Evolutionary conservation across 2,329 filamentous ascomycete species (phyloP).

Genomic region (Venturia oleaginea): DNA sequence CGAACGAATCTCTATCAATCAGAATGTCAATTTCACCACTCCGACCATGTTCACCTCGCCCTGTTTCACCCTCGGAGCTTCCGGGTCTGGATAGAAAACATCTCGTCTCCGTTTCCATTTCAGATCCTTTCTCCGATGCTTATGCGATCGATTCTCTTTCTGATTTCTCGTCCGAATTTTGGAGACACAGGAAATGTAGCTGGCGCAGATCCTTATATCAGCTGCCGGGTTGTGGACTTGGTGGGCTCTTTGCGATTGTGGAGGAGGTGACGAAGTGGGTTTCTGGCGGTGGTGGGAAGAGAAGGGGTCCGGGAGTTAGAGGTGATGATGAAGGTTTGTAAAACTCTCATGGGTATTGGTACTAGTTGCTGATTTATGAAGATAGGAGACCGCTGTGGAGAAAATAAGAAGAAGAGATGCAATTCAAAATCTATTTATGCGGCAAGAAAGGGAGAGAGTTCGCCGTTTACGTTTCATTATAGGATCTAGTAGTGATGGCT

Average conservation of each 20-base stretch:
- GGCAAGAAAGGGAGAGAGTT: too few relatives aligned
- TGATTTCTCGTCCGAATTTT: not conserved
- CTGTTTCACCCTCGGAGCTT: not conserved
- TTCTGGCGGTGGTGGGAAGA: not conserved
- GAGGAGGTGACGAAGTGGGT: not conserved
- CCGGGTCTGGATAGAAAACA: not conserved
- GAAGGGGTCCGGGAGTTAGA: not conserved
- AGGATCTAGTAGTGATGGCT: too few relatives aligned
- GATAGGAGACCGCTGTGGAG: not conserved
- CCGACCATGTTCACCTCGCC: not conserved
- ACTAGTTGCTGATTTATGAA: not conserved
- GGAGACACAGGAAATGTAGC: not conserved
- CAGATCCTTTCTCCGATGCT: not conserved
- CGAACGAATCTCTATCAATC: not conserved
- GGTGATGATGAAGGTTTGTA: not conserved
- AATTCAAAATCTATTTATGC: too few relatives aligned
- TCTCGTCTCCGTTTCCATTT: not conserved
- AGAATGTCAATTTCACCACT: not conserved
- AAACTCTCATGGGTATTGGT: not conserved
- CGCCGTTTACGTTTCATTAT: too few relatives aligned
- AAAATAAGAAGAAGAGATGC: too few relatives aligned
- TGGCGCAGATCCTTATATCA: not conserved
- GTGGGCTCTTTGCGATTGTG: not conserved
- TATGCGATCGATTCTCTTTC: not conserved
- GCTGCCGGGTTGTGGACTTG: not conserved